Percentiles rank a stretch among this genome's conserved stretches.
These are phyloP conservation scores for Nitzschia putrida DNA, from an alignment of 108 stramenopile genomes.

Conservation along the genomic window DNA sequence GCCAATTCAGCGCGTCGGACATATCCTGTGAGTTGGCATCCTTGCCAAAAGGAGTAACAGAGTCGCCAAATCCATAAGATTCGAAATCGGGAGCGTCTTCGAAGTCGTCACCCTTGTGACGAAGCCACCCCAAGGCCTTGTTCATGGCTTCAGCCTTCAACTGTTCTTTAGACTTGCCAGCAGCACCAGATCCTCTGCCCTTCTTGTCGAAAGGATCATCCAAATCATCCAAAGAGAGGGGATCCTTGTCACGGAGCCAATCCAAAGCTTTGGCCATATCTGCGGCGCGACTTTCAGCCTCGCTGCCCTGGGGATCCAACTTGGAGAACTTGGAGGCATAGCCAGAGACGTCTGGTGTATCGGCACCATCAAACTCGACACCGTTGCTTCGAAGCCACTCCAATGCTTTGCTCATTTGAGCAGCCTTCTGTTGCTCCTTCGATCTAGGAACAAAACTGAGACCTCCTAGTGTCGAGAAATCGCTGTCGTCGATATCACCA, in stretches of 20 bases:
- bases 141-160: constrained; percentile 34
- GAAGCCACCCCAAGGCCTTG: constrained; percentile 39
- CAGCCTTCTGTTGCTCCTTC: constrained; percentile 24
- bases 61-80: constrained; percentile 16
- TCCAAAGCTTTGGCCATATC: constrained; percentile 31
- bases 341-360: constrained; percentile 20
- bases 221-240: constrained; percentile 9
- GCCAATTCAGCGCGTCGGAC: constrained; percentile 33
- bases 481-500: constrained; percentile 22
- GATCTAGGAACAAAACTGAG: constrained; percentile 4
- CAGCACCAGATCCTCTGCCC: background rate
- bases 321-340: constrained; percentile 1
- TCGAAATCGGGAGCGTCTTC: constrained; percentile 31
- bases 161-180: constrained; percentile 21
- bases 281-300: background rate
- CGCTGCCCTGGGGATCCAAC: constrained; percentile 18
- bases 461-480: constrained; percentile 13
- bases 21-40: constrained; percentile 11
- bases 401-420: constrained; percentile 45
- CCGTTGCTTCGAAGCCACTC: constrained; percentile 47
- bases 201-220: constrained; percentile 24
- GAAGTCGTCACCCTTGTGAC: constrained; percentile 26
- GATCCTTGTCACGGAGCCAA: constrained; percentile 46
- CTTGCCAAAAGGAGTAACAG: constrained; percentile 3
- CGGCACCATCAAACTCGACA: constrained; percentile 23